Percentiles rank a stretch among this genome's conserved stretches.
phyloP scores from a whole-genome alignment of 768 basidiomycete species.

The Amanita pallidorosea region DNA sequence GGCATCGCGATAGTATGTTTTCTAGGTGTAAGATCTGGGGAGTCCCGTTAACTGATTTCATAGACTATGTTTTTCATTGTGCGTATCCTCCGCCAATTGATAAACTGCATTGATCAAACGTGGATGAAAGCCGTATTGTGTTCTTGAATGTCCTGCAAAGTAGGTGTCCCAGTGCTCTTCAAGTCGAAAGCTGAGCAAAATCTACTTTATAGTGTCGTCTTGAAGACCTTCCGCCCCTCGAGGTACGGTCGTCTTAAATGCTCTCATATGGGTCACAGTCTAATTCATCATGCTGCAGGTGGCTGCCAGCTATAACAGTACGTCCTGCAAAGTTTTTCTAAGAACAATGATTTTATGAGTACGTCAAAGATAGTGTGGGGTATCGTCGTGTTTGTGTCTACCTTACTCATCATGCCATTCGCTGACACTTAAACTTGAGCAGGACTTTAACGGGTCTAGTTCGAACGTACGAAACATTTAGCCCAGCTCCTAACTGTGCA shows the following conservation, averaged over 20 bases:
- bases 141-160: slow-evolving; percentile 67
- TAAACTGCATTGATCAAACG: neutral
- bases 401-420: neutral
- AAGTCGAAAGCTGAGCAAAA: slow-evolving; percentile 4
- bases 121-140: slow-evolving; percentile 41
- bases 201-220: slow-evolving; percentile 28
- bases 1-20: slow-evolving; percentile 50
- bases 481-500: neutral
- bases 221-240: slow-evolving; percentile 57
- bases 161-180: slow-evolving; percentile 16
- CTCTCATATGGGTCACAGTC: neutral
- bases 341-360: neutral
- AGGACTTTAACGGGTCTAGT: slow-evolving; percentile 62
- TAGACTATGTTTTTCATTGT: slow-evolving; percentile 69
- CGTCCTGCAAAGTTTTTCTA: slow-evolving; percentile 9
- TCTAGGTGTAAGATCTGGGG: neutral
- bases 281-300: slow-evolving; percentile 19
- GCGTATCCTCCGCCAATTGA: slow-evolving; percentile 12
- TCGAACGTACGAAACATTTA: slow-evolving; percentile 33
- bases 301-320: slow-evolving; percentile 60
- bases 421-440: neutral
- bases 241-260: slow-evolving; percentile 20
- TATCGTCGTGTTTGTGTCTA: slow-evolving; percentile 36
- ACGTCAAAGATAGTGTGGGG: slow-evolving; percentile 49
- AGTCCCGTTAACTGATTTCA: neutral